These are phyloP conservation scores for Amyloporia xantha DNA, from an alignment of 768 basidiomycete species.

Conservation along the genomic window DNA sequence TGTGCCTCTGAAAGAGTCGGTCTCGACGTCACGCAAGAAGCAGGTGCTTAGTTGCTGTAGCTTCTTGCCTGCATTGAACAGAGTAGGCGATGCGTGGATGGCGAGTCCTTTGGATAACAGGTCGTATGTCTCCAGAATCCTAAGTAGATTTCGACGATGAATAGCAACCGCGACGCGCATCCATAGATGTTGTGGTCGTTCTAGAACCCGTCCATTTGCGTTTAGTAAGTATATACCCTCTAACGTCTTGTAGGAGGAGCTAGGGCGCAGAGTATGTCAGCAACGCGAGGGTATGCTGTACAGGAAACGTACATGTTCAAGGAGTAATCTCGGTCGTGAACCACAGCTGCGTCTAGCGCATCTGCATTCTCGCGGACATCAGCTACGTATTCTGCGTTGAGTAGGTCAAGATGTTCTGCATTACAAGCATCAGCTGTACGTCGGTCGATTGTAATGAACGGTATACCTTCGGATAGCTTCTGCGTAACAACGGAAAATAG, in stretches of 20 bases:
- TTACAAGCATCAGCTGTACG: slow-evolving; percentile 80
- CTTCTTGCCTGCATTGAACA: slow-evolving; percentile 98
- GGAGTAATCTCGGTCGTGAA: slow-evolving; percentile 96
- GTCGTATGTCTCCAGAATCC: slow-evolving; percentile 86
- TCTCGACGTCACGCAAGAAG: slow-evolving; percentile 97
- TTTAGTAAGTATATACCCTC: slow-evolving; percentile 96
- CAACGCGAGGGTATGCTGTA: background rate
- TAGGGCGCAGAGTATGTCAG: slow-evolving; percentile 23
- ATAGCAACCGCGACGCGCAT: slow-evolving; percentile 99
- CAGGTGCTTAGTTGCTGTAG: slow-evolving; percentile 93
- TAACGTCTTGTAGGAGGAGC: slow-evolving; percentile 99
- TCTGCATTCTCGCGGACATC: slow-evolving; percentile 81
- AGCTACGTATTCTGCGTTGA: slow-evolving; percentile 54
- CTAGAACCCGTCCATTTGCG: slow-evolving; percentile 89
- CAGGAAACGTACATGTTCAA: slow-evolving; percentile 76
- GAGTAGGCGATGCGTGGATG: slow-evolving; percentile 94
- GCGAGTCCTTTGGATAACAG: slow-evolving; percentile 98
- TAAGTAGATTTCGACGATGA: slow-evolving; percentile 84
- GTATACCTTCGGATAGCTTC: no score
- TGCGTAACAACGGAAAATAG: slow-evolving; percentile 90
- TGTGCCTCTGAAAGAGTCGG: slow-evolving; percentile 98
- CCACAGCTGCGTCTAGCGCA: slow-evolving; percentile 85
- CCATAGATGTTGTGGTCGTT: slow-evolving; percentile 97
- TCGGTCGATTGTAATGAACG: no score
- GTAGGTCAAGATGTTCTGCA: no score